A percentile compares a stretch with the other conserved stretches of the same genome.
phyloP scores from a whole-genome alignment of 2,329 filamentous ascomycete genomes.

The Saccharata proteae region DNA sequence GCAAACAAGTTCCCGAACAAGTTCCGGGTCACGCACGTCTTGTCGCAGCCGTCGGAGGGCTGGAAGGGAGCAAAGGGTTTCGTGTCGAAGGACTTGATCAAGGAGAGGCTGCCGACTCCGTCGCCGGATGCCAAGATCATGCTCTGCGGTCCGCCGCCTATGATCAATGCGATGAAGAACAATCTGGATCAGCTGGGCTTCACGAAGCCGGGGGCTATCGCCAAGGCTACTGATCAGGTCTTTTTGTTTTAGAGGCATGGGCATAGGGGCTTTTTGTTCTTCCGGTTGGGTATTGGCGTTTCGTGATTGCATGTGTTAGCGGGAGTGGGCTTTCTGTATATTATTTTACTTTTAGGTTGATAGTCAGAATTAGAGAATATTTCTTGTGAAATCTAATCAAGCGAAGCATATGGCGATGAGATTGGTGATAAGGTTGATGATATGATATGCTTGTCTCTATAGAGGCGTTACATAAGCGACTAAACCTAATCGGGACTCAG shows the following conservation, averaged over 20 bases:
- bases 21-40: constrained; percentile 44
- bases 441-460: too few relatives aligned
- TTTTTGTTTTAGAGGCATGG: constrained; percentile 36
- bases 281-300: too few relatives aligned
- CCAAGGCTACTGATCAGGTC: constrained; percentile 43
- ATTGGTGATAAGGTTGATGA: too few relatives aligned
- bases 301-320: too few relatives aligned
- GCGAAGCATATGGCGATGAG: too few relatives aligned
- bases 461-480: too few relatives aligned
- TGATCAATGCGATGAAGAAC: constrained; percentile 47
- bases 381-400: too few relatives aligned
- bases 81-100: constrained; percentile 40
- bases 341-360: too few relatives aligned
- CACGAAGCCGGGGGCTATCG: constrained; percentile 35
- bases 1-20: constrained; percentile 43
- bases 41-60: constrained; percentile 34
- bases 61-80: constrained; percentile 41
- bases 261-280: background rate
- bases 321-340: too few relatives aligned
- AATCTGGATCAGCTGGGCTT: constrained; percentile 34
- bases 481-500: too few relatives aligned
- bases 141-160: constrained; percentile 49
- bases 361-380: too few relatives aligned
- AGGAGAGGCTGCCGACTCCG: constrained; percentile 36
- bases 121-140: constrained; percentile 39